These are phyloP conservation scores for Meripilus lineatus DNA, from an alignment of 1,284 basidiomycete species.

Conservation along the genomic window DNA sequence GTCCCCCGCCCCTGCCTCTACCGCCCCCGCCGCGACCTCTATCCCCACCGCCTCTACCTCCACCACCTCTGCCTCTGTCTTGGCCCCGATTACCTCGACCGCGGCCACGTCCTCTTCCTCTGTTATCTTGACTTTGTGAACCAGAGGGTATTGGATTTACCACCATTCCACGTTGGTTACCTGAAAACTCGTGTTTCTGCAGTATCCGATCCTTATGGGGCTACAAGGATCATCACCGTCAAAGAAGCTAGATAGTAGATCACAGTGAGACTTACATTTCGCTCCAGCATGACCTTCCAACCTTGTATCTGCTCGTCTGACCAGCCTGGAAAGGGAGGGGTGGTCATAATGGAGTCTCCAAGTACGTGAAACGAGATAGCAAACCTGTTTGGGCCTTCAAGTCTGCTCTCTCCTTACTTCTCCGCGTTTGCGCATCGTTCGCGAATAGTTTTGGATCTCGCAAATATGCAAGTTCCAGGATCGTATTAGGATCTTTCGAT, in stretches of 20 bases:
- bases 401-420: constrained; percentile 59
- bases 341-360: constrained; percentile 1
- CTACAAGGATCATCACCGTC: constrained; percentile 28
- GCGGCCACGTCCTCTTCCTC: constrained; percentile 18
- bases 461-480: constrained; percentile 75
- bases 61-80: constrained; percentile 23
- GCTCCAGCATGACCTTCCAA: constrained; percentile 83
- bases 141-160: constrained; percentile 14
- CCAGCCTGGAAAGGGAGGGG: constrained; percentile 42
- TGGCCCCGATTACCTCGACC: constrained; percentile 25
- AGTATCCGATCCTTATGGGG: constrained; percentile 72
- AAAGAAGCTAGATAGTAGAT: constrained; percentile 3
- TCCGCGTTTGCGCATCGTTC: constrained; percentile 66
- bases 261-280: constrained; percentile 55
- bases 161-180: constrained; percentile 40
- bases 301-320: constrained; percentile 82
- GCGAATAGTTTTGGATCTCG: constrained; percentile 70
- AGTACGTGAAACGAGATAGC: constrained; percentile 1
- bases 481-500: constrained; percentile 45
- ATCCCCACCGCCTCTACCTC: constrained; percentile 31
- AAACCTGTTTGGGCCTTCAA: constrained; percentile 63
- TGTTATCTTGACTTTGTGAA: constrained; percentile 14
- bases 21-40: constrained; percentile 29
- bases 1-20: constrained; percentile 31
- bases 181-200: constrained; percentile 68